Percentiles rank a stretch among this genome's conserved stretches.
Conservation (phyloP, 2,329 filamentous ascomycete genomes). For the Piedraia hortae region DNA sequence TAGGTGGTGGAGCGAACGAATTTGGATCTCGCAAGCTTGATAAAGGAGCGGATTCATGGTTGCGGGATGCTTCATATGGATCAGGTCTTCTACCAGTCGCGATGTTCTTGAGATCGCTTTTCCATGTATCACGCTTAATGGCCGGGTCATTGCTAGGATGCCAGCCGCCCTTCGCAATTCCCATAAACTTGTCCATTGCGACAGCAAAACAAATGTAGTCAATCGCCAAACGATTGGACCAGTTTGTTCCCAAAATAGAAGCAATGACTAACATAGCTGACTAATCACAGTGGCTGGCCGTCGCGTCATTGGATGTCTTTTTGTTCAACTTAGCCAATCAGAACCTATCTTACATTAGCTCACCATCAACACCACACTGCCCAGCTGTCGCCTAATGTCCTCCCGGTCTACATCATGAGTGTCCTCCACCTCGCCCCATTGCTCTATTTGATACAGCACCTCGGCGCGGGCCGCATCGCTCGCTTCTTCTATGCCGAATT, state of each 20-base stretch:
- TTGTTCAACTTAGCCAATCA: too few species aligned
- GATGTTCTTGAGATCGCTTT: constrained; percentile 11
- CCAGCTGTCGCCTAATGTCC: constrained; percentile 65
- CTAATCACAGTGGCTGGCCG: too few species aligned
- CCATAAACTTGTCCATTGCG: constrained; percentile 13
- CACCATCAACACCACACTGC: constrained; percentile 61
- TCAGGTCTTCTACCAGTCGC: constrained; percentile 23
- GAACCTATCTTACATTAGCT: too few species aligned
- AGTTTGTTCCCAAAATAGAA: too few species aligned
- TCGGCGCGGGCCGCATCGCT: constrained; percentile 53
- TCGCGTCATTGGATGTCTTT: too few species aligned
- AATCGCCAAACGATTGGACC: too few species aligned
- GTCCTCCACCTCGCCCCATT: constrained; percentile 95
- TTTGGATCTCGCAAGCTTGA: constrained; percentile 40
- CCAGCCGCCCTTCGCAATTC: constrained; percentile 21
- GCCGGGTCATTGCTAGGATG: constrained; percentile 19
- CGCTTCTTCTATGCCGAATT: constrained; percentile 63
- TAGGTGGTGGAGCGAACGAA: constrained; percentile 59
- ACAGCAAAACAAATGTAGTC: too few species aligned
- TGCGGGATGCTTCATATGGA: constrained; percentile 15
- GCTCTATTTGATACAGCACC: constrained; percentile 64
- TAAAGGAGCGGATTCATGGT: constrained; percentile 34
- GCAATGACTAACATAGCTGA: too few species aligned
- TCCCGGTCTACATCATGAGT: constrained; percentile 91
- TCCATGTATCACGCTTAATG: constrained; percentile 28